Base-by-base conservation (phyloP, 2,329 filamentous ascomycete genomes). In the Aspergillus niger region DNA sequence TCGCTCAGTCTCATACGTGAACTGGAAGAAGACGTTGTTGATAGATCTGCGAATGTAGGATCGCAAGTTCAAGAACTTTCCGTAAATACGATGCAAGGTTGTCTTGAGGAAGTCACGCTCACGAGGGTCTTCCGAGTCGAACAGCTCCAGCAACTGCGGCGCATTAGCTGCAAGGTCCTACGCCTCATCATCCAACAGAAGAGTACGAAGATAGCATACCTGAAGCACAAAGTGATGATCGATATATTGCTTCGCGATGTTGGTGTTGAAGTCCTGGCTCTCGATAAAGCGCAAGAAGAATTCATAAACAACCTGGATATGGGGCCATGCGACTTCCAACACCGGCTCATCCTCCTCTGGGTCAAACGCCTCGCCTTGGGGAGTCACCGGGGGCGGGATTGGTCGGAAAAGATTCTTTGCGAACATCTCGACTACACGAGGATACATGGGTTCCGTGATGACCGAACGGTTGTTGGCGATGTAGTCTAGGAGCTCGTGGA, bases 11-110 rank as follows among this genome's bases (percentile, higher is more conserved):
- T 99, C 95, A 76, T 99, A 99, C 62, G 92, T 93, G 77, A 99
- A 99, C 75, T 99, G 95, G 85, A 99, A 99, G 81, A 99, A 99
- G 70, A 99, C 95, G 73, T 99, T 98, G 86, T 99, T 99, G 85
- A 99, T 99, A 59, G 95, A 99, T 70, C 95, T 88, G 73, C 95
- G 87, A 73, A 99, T 99, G 77, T 96, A 99, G 30, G 95, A 98
- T 62, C 95, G 89, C 64, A 99, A 84, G 76, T 99, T 99, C 70
- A 99, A 85, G 79, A 99, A 99, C 81, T 99, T 99, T 72, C 95
- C 95, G 74, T 99, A 99, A 74, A 99, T 99, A 64, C 95, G 88
- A 79, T 99, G 95, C 58, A 99, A 83, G 0, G 95, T 99, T 0
- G 95, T 99, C 83, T 99, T 99, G 67, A 99, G 82, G 76, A 99